Base-by-base conservation (phyloP, 1,284 basidiomycete species). In the Trichosporon coremiiforme region DNA sequence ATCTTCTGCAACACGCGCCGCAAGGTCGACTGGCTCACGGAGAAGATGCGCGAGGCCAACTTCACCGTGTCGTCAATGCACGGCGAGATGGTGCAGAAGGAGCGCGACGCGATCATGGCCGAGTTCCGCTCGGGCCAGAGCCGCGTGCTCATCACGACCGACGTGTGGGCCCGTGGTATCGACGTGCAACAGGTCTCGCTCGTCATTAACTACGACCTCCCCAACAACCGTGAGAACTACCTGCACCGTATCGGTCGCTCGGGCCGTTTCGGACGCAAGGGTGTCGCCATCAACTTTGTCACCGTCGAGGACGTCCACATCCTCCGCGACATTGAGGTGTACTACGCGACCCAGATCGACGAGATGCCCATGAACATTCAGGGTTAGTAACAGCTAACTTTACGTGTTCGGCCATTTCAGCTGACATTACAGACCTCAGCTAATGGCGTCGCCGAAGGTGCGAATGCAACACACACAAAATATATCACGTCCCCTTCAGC, bases 11-110 rank as follows among this genome's bases (percentile, higher is more conserved):
- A 99, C 86, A 99, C 96, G 5, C 88, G 94, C 76, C 88, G 96
- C 85, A 99, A 99, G 90, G 96, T 99, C 70, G 97, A 99, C 82
- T 99, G 97, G 96, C 83, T 99, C 69, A 97, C 96, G 50, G 95
- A 98, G 85, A 99, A 99, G 85, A 95, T 99, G 93, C 90, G 94
- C 70, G 90, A 92, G 64, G 93, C 94, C 41, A 96, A 97, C 84
- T 98, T 98, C 79, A 98, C 95, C 20, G 95, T 97, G 31, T 93
- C 92, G 25, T 91, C 91, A n/a, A 94, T 95, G 93, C 82, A 83
- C 77, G 97, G 97, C 71, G 96, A 99, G 84, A 98, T 98, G 96
- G 92, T 91, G 13, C 97, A 99, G 84, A 96, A 96, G 84, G 95
- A 99, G 84, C 90, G 96, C 74, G 97, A 99, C 76, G 92, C 94